Evolutionary conservation across 2,329 filamentous ascomycete genomes (phyloP), one percentile per base, ranked within the genome.

Genomic region (Fusarium penzigii): DNA sequence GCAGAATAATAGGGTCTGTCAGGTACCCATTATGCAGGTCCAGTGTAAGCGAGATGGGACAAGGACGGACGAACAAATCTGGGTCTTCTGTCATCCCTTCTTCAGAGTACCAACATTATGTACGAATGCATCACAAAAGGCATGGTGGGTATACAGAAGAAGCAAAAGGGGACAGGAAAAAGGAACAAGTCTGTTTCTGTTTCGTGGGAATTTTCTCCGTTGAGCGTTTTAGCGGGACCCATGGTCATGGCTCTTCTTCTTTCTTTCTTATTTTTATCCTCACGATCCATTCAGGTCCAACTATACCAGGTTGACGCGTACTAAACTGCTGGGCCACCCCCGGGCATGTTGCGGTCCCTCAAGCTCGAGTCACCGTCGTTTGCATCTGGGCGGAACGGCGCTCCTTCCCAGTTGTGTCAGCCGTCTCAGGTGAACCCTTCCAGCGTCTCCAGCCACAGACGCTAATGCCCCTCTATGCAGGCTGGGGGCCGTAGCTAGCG

Each of bases 141-240:
- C 20, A 40, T 20, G 32, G 32, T 14, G 32, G 32, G 32, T 36
- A 36, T 4, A 36, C 10, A 36, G 10, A 46, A 39, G 29, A 14
- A 11, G 36, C n/a, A 11, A 46, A 39, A 29, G 32, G 32, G 10
- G 13, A 36, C 4, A 36, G 13, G 13, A 12, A 36, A 36, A 14
- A 36, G 36, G 17, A 11, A 46, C 29, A 29, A 29, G 6, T 8
- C 13, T 17, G 44, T 58, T 51, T 49, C 20, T 58, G 57, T 60
- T 61, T 60, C 58, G 57, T 61, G 58, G 57, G 52, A 58, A 48
- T 44, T 61, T 56, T 59, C 44, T 45, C 57, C 48, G 46, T 58
- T 44, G 36, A 41, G 49, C 51, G 55, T 53, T 60, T 45, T 56
- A 49, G 51, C 47, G 55, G 53, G 32, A 36, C 32, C 32, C 13